Conservation (phyloP, 2,329 filamentous ascomycete species). For the Leptographium wingfieldii region DNA sequence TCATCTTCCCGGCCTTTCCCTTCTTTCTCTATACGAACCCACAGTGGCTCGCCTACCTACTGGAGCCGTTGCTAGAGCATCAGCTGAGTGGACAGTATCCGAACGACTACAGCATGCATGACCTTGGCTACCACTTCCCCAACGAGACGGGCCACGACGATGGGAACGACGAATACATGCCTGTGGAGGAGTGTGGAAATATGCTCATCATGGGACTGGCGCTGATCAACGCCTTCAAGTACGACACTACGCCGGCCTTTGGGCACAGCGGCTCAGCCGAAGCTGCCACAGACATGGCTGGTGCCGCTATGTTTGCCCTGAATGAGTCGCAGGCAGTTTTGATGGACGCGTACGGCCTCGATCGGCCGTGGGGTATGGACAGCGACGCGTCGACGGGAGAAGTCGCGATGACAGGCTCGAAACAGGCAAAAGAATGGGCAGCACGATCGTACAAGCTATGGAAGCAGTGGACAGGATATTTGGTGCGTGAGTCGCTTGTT, state of each 20-base stretch:
- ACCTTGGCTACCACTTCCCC: constrained; percentile 57
- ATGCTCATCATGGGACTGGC: constrained; percentile 57
- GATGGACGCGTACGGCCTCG: constrained; percentile 15
- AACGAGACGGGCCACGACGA: constrained; percentile 59
- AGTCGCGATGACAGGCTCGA: constrained; percentile 26
- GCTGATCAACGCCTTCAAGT: constrained; percentile 58
- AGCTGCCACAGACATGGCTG: constrained; percentile 11
- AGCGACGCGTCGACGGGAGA: neutral
- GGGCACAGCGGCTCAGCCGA: neutral
- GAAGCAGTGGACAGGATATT: constrained; percentile 64
- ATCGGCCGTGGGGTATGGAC: constrained; percentile 39
- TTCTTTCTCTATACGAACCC: constrained; percentile 80
- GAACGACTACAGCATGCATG: constrained; percentile 67
- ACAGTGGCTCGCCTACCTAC: constrained; percentile 61
- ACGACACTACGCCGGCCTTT: constrained; percentile 44
- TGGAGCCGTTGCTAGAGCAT: constrained; percentile 70
- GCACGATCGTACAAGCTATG: constrained; percentile 51
- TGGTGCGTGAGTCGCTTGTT: constrained; percentile 56
- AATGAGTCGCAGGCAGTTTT: constrained; percentile 5
- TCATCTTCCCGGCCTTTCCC: constrained; percentile 73
- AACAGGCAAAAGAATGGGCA: constrained; percentile 26
- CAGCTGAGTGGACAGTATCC: constrained; percentile 71
- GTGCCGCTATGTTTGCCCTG: constrained; percentile 4
- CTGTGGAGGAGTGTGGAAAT: constrained; percentile 59
- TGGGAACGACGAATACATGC: constrained; percentile 59